Percentiles rank a stretch among this genome's conserved stretches.
Evolutionary conservation across 139 green algal species (phyloP).

Genomic region (Chlamydomonas schloesseri): DNA sequence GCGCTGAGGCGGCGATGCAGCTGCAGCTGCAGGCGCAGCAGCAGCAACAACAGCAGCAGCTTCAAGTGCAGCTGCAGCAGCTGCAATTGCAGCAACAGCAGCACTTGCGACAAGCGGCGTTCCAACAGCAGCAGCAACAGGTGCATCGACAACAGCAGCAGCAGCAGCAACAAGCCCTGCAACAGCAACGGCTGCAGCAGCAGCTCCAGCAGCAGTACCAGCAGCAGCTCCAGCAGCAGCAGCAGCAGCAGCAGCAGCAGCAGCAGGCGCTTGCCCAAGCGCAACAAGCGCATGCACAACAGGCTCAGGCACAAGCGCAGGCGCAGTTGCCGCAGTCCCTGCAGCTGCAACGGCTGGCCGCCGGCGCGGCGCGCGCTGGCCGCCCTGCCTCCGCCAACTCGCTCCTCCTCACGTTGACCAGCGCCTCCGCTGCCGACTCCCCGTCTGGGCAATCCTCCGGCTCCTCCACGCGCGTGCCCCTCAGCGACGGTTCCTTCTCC

Average conservation of each 20-base stretch:
- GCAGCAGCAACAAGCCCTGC: background rate
- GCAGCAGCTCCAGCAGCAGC: background rate
- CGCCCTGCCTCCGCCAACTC: background rate
- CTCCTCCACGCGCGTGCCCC: background rate
- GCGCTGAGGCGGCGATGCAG: background rate
- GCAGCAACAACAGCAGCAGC: background rate
- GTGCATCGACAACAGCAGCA: too few species aligned
- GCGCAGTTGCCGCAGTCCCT: background rate
- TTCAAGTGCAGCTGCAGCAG: background rate
- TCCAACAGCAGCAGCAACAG: background rate
- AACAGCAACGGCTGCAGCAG: background rate
- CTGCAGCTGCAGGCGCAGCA: background rate
- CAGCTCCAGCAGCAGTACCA: background rate
- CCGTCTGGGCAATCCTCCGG: background rate
- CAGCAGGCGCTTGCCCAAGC: background rate
- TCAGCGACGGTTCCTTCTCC: background rate
- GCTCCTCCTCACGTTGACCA: background rate
- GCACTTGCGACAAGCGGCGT: background rate
- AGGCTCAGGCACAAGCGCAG: background rate
- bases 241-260: background rate
- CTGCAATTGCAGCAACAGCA: background rate
- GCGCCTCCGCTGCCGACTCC: background rate
- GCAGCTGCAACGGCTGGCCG: background rate
- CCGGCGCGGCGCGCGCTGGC: background rate
- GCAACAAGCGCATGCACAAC: background rate